Evolutionary conservation across 2,329 filamentous ascomycete species (phyloP).

Genomic region (Drechslerella dactyloides): DNA sequence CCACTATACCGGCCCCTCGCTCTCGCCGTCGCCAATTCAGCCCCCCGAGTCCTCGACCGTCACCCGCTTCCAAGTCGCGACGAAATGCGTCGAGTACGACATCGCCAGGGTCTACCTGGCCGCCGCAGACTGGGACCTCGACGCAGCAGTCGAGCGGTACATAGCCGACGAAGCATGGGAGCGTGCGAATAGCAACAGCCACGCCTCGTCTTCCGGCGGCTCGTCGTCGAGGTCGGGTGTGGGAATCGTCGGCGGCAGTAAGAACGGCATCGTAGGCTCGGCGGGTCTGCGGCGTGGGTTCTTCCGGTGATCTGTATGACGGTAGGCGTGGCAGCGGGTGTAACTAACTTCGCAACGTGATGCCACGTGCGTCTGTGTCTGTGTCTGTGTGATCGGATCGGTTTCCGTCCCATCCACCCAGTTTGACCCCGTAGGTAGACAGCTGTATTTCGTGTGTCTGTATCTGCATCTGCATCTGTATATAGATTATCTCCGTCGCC

Average conservation of each 20-base stretch:
- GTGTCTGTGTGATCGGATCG: no score
- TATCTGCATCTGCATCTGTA: no score
- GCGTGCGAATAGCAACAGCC: not conserved
- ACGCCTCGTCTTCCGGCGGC: not conserved
- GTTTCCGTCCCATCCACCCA: no score
- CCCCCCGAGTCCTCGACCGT: conserved; percentile 34
- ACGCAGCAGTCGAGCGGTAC: conserved; percentile 50
- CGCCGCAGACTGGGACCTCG: conserved; percentile 51
- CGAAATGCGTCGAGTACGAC: conserved; percentile 53
- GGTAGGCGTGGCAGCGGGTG: not conserved
- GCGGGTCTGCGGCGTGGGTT: conserved; percentile 31
- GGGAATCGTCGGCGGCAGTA: conserved; percentile 3
- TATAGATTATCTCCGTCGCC: no score
- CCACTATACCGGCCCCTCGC: conserved; percentile 47
- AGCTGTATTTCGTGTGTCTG: no score
- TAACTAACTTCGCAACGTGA: no score
- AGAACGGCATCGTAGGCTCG: conserved; percentile 5
- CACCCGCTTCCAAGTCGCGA: conserved; percentile 52
- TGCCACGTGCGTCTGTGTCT: no score
- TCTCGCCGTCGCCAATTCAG: conserved; percentile 46
- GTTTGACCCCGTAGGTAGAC: no score
- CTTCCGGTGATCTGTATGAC: conserved; percentile 28
- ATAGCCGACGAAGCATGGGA: conserved; percentile 52
- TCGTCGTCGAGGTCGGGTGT: conserved; percentile 4
- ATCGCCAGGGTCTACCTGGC: conserved; percentile 52